Evolutionary conservation across 768 basidiomycete species (phyloP), one percentile per base, ranked within the genome.

Genomic region (Dacryopinax spathularia): DNA sequence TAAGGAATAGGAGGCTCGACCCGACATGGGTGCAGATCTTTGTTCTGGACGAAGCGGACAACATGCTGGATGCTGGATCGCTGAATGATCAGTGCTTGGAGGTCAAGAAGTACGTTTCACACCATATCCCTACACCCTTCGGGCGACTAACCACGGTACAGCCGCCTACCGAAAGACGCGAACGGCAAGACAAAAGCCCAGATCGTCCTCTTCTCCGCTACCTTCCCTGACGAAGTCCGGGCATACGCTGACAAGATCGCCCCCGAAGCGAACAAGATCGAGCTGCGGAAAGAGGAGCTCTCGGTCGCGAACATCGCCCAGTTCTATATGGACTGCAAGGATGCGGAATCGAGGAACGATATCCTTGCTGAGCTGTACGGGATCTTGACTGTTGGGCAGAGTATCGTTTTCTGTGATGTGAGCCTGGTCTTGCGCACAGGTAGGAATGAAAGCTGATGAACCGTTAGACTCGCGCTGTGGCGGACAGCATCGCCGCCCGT

Each of bases 41-140:
- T 63, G 95, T 98, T 2, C 79, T 98, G 7, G 96, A 99, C 71
- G 96, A 99, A 75, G 96, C 96, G 36, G 96, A 99, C 75, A 96
- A 97, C 75, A 98, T 98, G 95, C 78, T 99, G 68, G 93, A 94
- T 72, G 85, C 91, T 70, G 91, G 93, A 73, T 89, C 90, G 20
- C 77, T 98, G 60, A 91, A 93, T 12, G 95, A 98, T 66, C 94
- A 98, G 75, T 94, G 90, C 0, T 76, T 95, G 48, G 81, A 86
- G 61, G 91, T 97, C 48, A 97, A 96, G 76, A 95, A 94, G 94
- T 97, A 69, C 62, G 83, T 72, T 10, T 60, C 43, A 41, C 1
- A 29, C 7, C 41, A 60, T 10, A 35, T 60, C 9, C 16, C 34
- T 16, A 3, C 4, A 22, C 13, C 33, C 10, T 22, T 16, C n/a